Evolutionary conservation across 1,284 basidiomycete genomes (phyloP), one percentile per base, ranked within the genome.

Genomic region (Neotropicomus parvogracilis): DNA sequence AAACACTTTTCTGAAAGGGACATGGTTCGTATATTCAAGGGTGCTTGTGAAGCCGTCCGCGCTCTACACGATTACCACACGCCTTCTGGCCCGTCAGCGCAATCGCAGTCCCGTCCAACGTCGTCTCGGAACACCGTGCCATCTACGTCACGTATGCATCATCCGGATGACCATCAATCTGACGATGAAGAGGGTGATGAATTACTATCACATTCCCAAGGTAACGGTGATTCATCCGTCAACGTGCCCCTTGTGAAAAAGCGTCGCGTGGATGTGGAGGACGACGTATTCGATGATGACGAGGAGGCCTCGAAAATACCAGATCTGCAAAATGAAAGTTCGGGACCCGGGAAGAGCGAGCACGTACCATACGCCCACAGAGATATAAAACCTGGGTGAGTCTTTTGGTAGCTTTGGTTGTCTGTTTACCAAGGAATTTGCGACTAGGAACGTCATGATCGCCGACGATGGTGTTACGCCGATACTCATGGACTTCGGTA

Each of bases 401-500:
- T 32, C 27, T 44, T n/a, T 33, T 6, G 21, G 39, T 47, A 19
- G 40, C 24, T 20, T 14, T 19, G 24, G 17, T n/a, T 28, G 28
- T 47, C 20, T 13, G 20, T 46, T 40, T 10, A 36, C 49, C 59
- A 19, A 50, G 11, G 43, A 26, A 40, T 42, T 46, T 20, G 26
- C 26, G 31, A 20, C 4, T 53, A 95, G 92, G 34, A 99, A 99
- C 66, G 80, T 99, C 49, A 99, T 99, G 95, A 80, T 99, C 49
- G 78, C 91, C 6, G 94, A 97, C 60, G 91, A 97, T 50, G 91
- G 90, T 6, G 59, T 71, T 14, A 81, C 83, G 11, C 89, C 94
- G 1, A 89, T 99, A 54, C 79, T 99, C 14, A 99, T 99, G 95
- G 95, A 99, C 71, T 95, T 99, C 70, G 95, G 95, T 13, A 95